A percentile compares a stretch with the other conserved stretches of the same genome.
phyloP scores from a whole-genome alignment of 371 early-diverging fungal genomes.

The Fennellomyces sp. region DNA sequence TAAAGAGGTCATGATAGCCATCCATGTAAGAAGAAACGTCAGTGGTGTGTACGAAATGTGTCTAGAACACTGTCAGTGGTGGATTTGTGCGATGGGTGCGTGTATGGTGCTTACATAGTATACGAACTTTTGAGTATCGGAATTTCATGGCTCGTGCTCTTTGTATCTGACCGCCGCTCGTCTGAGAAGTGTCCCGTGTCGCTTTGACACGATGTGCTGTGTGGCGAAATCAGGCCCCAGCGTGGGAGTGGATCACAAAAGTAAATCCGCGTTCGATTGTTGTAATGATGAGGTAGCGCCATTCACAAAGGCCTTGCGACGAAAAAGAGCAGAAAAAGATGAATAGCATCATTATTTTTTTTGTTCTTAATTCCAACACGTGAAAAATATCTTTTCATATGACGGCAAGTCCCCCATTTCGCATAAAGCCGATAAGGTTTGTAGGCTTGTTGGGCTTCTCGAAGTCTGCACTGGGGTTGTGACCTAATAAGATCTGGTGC shows the following conservation, averaged over 20 bases:
- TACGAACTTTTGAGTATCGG: conserved; percentile 46
- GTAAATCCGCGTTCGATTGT: neutral
- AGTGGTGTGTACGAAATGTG: conserved; percentile 38
- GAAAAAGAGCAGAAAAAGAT: too few species aligned
- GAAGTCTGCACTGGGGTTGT: too few species aligned
- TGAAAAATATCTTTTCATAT: too few species aligned
- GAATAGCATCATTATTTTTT: too few species aligned
- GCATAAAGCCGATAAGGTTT: too few species aligned
- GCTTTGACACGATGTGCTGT: neutral
- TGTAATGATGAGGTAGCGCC: neutral
- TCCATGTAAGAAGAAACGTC: conserved; percentile 41
- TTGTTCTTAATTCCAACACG: too few species aligned
- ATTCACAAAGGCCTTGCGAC: too few species aligned
- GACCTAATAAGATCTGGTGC: too few species aligned
- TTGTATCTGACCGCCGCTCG: neutral
- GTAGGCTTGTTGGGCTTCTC: too few species aligned
- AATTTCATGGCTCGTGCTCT: conserved; percentile 1
- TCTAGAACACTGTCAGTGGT: neutral
- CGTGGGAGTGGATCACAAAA: conserved; percentile 1
- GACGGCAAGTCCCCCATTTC: too few species aligned
- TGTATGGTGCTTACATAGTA: conserved; percentile 30
- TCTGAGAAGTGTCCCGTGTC: neutral
- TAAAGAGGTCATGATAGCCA: conserved; percentile 40
- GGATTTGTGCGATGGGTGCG: neutral
- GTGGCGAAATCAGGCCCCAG: neutral